Evolutionary conservation across 257 asterid genomes (phyloP).

Genomic region (Voacanga thouarsii): DNA sequence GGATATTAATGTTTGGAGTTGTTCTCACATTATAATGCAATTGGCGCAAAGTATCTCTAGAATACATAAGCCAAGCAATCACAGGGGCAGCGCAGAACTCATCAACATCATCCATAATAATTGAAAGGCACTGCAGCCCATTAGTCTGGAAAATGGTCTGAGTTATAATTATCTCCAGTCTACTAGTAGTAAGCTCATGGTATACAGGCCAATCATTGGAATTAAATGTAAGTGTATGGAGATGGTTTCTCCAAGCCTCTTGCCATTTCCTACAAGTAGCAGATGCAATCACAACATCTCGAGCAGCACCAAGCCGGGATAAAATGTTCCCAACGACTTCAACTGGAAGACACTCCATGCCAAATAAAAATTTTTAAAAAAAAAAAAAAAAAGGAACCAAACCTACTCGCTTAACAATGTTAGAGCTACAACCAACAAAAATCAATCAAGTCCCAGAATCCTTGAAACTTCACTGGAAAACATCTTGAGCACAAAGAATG

Average conservation of each 20-base stretch:
- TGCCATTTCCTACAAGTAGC: slow-evolving; percentile 84
- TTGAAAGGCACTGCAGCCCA: slow-evolving; percentile 63
- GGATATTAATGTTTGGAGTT: slow-evolving; percentile 70
- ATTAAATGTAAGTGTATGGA: slow-evolving; percentile 63
- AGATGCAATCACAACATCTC: slow-evolving; percentile 81
- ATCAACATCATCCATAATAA: slow-evolving; percentile 79
- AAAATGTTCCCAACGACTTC: slow-evolving; percentile 89
- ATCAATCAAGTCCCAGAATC: slow-evolving; percentile 20
- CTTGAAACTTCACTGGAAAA: slow-evolving; percentile 15
- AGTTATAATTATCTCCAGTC: slow-evolving; percentile 77
- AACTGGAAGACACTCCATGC: slow-evolving; percentile 83
- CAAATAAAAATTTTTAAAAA: not conserved
- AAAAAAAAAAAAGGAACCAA: not conserved
- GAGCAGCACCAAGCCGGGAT: slow-evolving; percentile 74
- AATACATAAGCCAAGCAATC: slow-evolving; percentile 89
- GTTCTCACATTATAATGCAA: slow-evolving; percentile 76
- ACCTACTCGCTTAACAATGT: slow-evolving; percentile 3
- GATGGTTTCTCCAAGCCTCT: slow-evolving; percentile 80
- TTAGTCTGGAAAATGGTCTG: slow-evolving; percentile 73
- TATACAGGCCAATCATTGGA: slow-evolving; percentile 82
- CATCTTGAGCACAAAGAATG: slow-evolving; percentile 19
- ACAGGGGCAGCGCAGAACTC: slow-evolving; percentile 84
- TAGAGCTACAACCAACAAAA: slow-evolving; percentile 23
- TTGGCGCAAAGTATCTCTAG: slow-evolving; percentile 70
- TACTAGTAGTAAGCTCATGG: slow-evolving; percentile 54